These are phyloP conservation scores for Seiridium cupressi DNA, from an alignment of 2,329 filamentous ascomycete species.

Conservation along the genomic window DNA sequence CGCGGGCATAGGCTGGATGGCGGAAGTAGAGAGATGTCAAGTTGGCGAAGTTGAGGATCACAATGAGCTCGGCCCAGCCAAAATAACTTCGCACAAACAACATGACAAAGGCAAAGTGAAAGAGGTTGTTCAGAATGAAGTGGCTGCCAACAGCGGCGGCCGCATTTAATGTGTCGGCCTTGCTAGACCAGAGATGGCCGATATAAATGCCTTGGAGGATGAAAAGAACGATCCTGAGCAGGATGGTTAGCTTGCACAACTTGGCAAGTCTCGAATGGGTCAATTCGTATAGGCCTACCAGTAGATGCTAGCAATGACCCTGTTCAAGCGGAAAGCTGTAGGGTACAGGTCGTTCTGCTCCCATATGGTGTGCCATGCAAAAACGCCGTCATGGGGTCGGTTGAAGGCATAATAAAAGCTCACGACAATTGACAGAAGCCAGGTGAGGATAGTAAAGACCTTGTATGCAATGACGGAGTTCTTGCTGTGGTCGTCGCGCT, in stretches of 20 bases:
- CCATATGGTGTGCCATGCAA: conserved; percentile 67
- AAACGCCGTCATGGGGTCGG: conserved; percentile 60
- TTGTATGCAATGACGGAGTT: conserved; percentile 70
- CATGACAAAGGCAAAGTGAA: conserved; percentile 79
- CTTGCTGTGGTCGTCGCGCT: conserved; percentile 63
- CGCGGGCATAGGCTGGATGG: conserved; percentile 67
- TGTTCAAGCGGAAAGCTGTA: conserved; percentile 76
- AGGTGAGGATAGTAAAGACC: conserved; percentile 69
- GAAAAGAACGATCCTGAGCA: conserved; percentile 66
- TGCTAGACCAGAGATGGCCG: conserved; percentile 70
- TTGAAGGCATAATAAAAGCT: conserved; percentile 73
- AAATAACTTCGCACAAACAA: conserved; percentile 78
- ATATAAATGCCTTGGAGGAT: conserved; percentile 75
- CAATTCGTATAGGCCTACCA: conserved; percentile 51
- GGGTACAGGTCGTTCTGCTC: conserved; percentile 64
- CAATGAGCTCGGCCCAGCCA: conserved; percentile 70
- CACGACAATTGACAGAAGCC: conserved; percentile 69
- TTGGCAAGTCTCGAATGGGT: too few relatives aligned
- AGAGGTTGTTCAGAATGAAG: conserved; percentile 82
- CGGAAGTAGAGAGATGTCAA: conserved; percentile 77
- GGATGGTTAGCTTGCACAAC: neutral
- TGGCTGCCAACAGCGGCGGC: conserved; percentile 78
- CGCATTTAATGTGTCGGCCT: conserved; percentile 60
- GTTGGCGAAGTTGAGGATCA: conserved; percentile 81
- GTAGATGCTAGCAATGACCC: conserved; percentile 66